Percentiles rank a stretch among this genome's conserved stretches.
phyloP scores from a whole-genome alignment of 2,329 filamentous ascomycete genomes.

The Fusarium anguioides region DNA sequence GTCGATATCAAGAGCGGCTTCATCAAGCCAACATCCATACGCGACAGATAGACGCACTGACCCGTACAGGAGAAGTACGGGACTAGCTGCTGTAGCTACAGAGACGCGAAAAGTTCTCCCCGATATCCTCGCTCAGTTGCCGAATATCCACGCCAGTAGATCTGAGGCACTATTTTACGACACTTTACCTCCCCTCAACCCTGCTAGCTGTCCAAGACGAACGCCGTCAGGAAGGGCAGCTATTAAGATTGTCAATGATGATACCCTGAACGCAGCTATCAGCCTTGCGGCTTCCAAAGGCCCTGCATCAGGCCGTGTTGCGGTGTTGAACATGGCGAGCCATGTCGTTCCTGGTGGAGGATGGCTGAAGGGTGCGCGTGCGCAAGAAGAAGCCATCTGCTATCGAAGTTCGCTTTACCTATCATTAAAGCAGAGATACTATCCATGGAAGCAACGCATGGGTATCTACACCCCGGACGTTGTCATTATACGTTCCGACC shows the following conservation, averaged over 20 bases:
- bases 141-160: constrained; percentile 51
- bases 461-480: constrained; percentile 71
- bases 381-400: constrained; percentile 77
- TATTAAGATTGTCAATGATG: constrained; percentile 65
- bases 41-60: constrained; percentile 24
- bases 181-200: constrained; percentile 53
- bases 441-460: constrained; percentile 62
- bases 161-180: constrained; percentile 54
- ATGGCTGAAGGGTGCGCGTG: constrained; percentile 69
- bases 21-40: constrained; percentile 19
- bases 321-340: constrained; percentile 75
- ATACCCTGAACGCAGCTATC: constrained; percentile 68
- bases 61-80: constrained; percentile 33
- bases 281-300: constrained; percentile 47
- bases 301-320: constrained; percentile 54
- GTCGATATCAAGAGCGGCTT: constrained; percentile 20
- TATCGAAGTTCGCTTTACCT: constrained; percentile 67
- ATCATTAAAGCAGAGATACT: constrained; percentile 60
- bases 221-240: constrained; percentile 44
- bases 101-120: constrained; percentile 62
- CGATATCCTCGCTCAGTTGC: constrained; percentile 57
- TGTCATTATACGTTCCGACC: constrained; percentile 65
- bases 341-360: constrained; percentile 68
- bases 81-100: constrained; percentile 56
- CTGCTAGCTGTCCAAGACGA: constrained; percentile 56